Conservation (phyloP, 2,329 filamentous ascomycete species). For the Diaporthe aspalathi region DNA sequence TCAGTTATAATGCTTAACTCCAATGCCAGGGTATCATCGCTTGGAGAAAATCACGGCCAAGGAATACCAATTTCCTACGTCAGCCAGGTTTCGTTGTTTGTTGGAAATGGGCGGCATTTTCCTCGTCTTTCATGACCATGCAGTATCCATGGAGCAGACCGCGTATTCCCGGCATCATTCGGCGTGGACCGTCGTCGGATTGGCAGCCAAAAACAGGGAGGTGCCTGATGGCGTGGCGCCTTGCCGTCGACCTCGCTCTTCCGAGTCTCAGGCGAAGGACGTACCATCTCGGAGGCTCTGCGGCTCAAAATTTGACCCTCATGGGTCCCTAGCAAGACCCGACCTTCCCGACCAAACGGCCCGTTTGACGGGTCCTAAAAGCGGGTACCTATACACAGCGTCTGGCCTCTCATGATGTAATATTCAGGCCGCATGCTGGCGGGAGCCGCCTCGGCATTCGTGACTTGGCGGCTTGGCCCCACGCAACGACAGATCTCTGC, state of each 20-base stretch:
- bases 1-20: slow-evolving; percentile 3
- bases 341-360: slow-evolving; percentile 38
- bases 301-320: slow-evolving; percentile 38
- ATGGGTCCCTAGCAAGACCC: slow-evolving; percentile 29
- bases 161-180: background rate
- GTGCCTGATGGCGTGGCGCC: slow-evolving; percentile 16
- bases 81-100: slow-evolving; percentile 8
- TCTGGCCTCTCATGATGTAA: slow-evolving; percentile 36
- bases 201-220: slow-evolving; percentile 13
- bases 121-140: background rate
- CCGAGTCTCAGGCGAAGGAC: slow-evolving; percentile 34
- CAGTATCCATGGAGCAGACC: background rate
- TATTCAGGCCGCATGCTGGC: slow-evolving; percentile 30
- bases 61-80: slow-evolving; percentile 7
- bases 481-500: slow-evolving; percentile 10
- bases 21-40: slow-evolving; percentile 5
- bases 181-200: background rate
- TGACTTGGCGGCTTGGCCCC: slow-evolving; percentile 28
- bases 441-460: slow-evolving; percentile 35
- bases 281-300: slow-evolving; percentile 38
- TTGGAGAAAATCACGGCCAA: slow-evolving; percentile 1
- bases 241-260: slow-evolving; percentile 19
- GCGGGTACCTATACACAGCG: slow-evolving; percentile 29
- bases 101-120: slow-evolving; percentile 27
- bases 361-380: slow-evolving; percentile 38